phyloP scores from a whole-genome alignment of 148 eudicot species.

The Pharnaceum exiguum region DNA sequence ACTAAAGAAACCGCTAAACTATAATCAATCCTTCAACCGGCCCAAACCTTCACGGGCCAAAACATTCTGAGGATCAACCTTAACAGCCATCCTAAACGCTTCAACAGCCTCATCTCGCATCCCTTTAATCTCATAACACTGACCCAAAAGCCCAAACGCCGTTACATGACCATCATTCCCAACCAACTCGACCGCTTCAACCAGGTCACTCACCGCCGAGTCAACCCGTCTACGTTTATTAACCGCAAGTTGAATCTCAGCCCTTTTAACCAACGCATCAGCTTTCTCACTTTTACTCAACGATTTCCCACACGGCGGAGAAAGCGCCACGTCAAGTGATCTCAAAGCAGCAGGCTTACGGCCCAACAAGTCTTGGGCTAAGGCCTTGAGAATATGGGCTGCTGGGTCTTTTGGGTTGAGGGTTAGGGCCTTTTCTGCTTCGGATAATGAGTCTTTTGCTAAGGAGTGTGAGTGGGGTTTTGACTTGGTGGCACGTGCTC shows the following conservation, averaged over 20 bases:
- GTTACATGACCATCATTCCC: slow-evolving; percentile 34
- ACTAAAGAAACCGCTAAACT: too few relatives aligned
- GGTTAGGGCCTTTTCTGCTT: slow-evolving; percentile 64
- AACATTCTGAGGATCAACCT: slow-evolving; percentile 32
- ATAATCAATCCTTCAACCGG: slow-evolving; percentile 21
- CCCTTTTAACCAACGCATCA: slow-evolving; percentile 70
- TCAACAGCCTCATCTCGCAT: slow-evolving; percentile 42
- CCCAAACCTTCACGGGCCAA: slow-evolving; percentile 48
- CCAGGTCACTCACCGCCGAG: slow-evolving; percentile 61
- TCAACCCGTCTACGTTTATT: slow-evolving; percentile 50
- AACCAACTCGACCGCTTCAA: slow-evolving; percentile 49
- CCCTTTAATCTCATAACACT: slow-evolving; percentile 63
- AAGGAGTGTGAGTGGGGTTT: slow-evolving; percentile 43
- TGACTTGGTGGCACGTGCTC: slow-evolving; percentile 47
- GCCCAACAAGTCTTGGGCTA: slow-evolving; percentile 55
- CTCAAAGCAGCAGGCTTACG: slow-evolving; percentile 49
- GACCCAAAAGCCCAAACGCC: slow-evolving; percentile 65
- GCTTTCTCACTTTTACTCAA: slow-evolving; percentile 43
- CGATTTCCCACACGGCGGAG: slow-evolving; percentile 41
- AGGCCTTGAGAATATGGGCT: slow-evolving; percentile 59
- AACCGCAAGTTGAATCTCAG: slow-evolving; percentile 56
- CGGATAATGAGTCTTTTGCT: slow-evolving; percentile 52
- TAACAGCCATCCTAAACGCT: slow-evolving; percentile 38
- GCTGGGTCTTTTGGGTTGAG: slow-evolving; percentile 61
- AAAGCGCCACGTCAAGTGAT: slow-evolving; percentile 58